Evolutionary conservation across 1,139 yeast species (phyloP).

Genomic region (Yamadazyma sp.): DNA sequence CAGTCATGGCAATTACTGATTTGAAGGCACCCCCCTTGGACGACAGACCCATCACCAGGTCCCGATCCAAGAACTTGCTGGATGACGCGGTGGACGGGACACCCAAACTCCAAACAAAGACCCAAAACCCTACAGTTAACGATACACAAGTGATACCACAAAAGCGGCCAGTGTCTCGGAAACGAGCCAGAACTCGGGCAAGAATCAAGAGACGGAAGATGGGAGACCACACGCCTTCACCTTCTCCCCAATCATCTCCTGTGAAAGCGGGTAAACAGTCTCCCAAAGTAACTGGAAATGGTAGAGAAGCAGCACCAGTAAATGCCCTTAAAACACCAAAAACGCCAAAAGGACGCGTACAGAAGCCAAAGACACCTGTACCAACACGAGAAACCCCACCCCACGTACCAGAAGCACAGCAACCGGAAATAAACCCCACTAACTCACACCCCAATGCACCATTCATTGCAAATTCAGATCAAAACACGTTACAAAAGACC

Average conservation of each 20-base stretch:
- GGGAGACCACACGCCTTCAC: not conserved
- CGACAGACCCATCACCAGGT: conserved; percentile 7
- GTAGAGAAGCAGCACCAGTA: no score
- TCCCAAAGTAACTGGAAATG: no score
- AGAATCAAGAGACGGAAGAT: conserved; percentile 1
- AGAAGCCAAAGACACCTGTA: no score
- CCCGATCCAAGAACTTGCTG: conserved; percentile 1
- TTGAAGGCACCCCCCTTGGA: conserved; percentile 3
- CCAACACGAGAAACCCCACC: no score
- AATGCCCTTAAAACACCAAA: not conserved
- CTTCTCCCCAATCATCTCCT: not conserved
- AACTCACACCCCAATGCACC: no score
- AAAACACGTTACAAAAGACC: not conserved
- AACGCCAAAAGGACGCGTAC: not conserved
- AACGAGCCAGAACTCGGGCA: not conserved
- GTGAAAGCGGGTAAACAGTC: not conserved
- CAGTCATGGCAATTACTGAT: no score
- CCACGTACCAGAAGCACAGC: not conserved
- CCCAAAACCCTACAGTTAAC: no score
- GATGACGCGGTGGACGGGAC: not conserved
- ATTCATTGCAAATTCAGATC: no score
- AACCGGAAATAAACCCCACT: not conserved
- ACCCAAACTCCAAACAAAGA: not conserved
- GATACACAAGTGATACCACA: not conserved
- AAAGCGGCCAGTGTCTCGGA: not conserved